A percentile compares a stretch with the other conserved stretches of the same genome.
phyloP scores from a whole-genome alignment of 176 grass and related monocot genomes.

The Carex scoparia region DNA sequence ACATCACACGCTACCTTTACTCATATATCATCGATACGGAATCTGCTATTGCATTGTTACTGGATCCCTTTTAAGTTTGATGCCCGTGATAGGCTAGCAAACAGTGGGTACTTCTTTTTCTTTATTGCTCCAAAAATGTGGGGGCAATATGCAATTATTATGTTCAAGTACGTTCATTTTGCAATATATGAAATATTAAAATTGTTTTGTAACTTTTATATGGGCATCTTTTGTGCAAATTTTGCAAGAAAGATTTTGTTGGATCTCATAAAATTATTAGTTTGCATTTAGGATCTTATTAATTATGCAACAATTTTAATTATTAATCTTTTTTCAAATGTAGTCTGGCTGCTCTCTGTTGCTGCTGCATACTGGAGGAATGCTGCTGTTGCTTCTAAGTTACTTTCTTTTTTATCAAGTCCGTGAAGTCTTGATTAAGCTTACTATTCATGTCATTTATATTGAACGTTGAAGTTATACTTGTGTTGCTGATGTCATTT shows the following conservation, averaged over 20 bases:
- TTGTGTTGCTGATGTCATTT: background rate
- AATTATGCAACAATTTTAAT: background rate
- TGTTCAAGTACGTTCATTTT: background rate
- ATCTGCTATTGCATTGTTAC: background rate
- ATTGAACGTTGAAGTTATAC: background rate
- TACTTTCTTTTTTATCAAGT: background rate
- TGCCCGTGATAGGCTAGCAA: background rate
- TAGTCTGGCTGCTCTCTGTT: constrained; percentile 40
- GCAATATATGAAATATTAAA: background rate
- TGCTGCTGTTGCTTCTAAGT: constrained; percentile 36
- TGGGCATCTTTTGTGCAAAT: background rate
- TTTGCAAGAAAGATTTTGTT: background rate
- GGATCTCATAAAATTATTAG: background rate
- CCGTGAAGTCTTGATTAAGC: background rate
- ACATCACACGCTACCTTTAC: too few species aligned
- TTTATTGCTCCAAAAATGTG: background rate
- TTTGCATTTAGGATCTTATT: background rate
- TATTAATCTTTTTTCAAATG: background rate
- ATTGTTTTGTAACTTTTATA: background rate
- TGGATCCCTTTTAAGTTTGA: background rate
- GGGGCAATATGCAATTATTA: background rate
- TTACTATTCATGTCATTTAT: background rate
- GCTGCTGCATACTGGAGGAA: constrained; percentile 42
- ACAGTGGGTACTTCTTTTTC: background rate
- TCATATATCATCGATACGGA: background rate